Evolutionary conservation across 352 stramenopile species (phyloP), one percentile per base, ranked within the genome.

Genomic region (Pythium dissimile): DNA sequence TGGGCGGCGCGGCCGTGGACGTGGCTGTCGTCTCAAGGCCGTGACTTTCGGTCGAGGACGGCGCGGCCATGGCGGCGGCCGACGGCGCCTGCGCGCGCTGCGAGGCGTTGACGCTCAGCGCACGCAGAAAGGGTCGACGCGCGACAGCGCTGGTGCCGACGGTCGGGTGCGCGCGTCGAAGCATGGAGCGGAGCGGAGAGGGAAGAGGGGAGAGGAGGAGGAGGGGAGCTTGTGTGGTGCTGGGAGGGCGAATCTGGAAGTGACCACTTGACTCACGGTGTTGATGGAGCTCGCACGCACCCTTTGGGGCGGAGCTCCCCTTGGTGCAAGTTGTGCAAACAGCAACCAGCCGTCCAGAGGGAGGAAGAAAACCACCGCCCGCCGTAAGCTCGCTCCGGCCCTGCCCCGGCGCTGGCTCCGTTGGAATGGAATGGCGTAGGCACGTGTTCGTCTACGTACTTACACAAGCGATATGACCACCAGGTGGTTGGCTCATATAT

Each of bases 101-200:
- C 35, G 55, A 65, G 5, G 51, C 55, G 39, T 65, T 65, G 24
- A 69, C 55, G 38, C 62, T 69, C 62, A 69, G 35, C 5, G 62
- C 62, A 23, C 62, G 62, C 21, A 53, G 35, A 35, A 56, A 21
- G 13, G 54, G 62, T 16, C 62, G 62, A 6, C 62, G 62, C 31
- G 55, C 62, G 26, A 49, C 57, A 16, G 54, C 28, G 12, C 12
- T 28, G 3, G 42, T 38, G 16, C 34, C 35, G 18, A 23, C 23
- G 15, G 31, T 38, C 18, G 32, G 31, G n/a, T 48, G 43, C 6
- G 44, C 24, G 31, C 20, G 50, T 49, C 62, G 62, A 20, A 69
- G 62, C 62, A 69, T 69, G 24, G 27, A 43, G 18, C 44, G 31
- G 18, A 24, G 45, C n/a, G 28, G 43, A 52, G 37, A 38, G 32